phyloP scores from a whole-genome alignment of 2,329 filamentous ascomycete genomes.

The Fusarium denticulatum region DNA sequence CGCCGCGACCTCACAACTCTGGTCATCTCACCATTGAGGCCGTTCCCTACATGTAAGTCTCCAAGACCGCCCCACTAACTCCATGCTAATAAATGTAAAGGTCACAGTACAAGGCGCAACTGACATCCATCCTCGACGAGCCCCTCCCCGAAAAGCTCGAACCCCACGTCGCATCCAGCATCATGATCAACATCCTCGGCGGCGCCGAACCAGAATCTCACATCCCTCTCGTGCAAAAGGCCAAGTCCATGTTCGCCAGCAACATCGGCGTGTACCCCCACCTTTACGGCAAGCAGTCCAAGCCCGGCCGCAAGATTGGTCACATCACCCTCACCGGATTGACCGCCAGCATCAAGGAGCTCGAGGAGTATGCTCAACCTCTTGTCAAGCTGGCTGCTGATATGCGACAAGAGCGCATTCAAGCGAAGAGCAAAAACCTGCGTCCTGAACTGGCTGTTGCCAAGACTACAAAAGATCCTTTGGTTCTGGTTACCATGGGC shows the following conservation, averaged over 20 bases:
- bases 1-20: slow-evolving; percentile 85
- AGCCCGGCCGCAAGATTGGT: slow-evolving; percentile 92
- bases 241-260: slow-evolving; percentile 55
- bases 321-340: slow-evolving; percentile 87
- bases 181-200: slow-evolving; percentile 85
- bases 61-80: accelerated
- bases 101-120: slow-evolving; percentile 92
- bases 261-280: slow-evolving; percentile 72
- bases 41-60: slow-evolving; percentile 69
- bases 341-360: slow-evolving; percentile 66
- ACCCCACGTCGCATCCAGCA: slow-evolving; percentile 69
- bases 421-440: slow-evolving; percentile 51
- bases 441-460: slow-evolving; percentile 46
- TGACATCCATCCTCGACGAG: slow-evolving; percentile 80
- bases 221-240: slow-evolving; percentile 57
- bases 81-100: not conserved
- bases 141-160: slow-evolving; percentile 65
- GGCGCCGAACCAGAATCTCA: slow-evolving; percentile 74
- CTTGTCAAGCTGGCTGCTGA: slow-evolving; percentile 73
- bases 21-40: slow-evolving; percentile 97
- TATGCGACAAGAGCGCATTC: slow-evolving; percentile 65
- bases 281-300: slow-evolving; percentile 90
- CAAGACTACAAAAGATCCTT: slow-evolving; percentile 49
- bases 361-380: slow-evolving; percentile 67
- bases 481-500: slow-evolving; percentile 85